These are phyloP conservation scores for Geotrichum australiense DNA, from an alignment of 1,139 yeast species.

Conservation along the genomic window DNA sequence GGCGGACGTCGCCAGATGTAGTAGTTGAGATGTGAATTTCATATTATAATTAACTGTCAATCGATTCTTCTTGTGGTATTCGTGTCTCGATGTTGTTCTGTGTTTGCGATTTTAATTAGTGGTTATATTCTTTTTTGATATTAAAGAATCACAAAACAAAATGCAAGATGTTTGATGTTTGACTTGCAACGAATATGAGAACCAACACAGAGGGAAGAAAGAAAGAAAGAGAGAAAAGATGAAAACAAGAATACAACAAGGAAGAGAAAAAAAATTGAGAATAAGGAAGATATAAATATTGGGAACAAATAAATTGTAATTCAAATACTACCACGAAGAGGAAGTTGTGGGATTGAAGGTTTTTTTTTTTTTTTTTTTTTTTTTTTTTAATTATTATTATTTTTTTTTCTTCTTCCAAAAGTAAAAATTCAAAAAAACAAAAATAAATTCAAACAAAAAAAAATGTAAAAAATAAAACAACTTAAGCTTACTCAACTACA, in stretches of 20 bases:
- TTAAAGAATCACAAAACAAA: no score
- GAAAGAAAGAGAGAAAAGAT: neutral
- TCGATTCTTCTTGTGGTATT: no score
- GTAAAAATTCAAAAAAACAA: neutral
- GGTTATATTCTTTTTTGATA: no score
- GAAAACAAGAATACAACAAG: neutral
- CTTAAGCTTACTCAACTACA: no score
- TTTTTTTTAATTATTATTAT: neutral
- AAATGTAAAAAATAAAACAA: neutral
- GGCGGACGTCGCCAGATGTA: slow-evolving; percentile 8
- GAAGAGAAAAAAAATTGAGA: neutral
- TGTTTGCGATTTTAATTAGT: no score
- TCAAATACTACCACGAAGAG: no score
- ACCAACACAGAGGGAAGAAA: neutral
- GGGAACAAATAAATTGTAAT: no score
- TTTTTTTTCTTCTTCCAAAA: neutral
- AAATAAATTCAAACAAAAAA: no score
- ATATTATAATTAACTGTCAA: neutral
- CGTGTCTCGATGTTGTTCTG: no score
- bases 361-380: slow-evolving; percentile 6
- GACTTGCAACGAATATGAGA: neutral
- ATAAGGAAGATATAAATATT: neutral
- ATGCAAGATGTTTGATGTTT: neutral
- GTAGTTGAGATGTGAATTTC: slow-evolving; percentile 4
- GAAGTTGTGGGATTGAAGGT: no score